Evolutionary conservation across 495 filamentous ascomycete genomes (phyloP).

Genomic region (Penicillium odoratum): DNA sequence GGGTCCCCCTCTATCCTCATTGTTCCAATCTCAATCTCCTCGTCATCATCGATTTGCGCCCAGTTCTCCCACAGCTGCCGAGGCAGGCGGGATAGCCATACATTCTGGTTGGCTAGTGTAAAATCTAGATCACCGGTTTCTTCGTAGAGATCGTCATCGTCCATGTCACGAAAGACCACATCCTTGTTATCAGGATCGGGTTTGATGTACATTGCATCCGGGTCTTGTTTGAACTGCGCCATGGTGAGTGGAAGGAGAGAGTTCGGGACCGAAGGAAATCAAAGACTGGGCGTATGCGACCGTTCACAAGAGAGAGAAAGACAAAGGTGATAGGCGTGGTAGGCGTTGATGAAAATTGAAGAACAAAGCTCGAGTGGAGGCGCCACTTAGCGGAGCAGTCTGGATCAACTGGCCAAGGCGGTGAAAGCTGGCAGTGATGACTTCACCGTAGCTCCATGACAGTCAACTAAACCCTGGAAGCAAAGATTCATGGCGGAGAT

Average conservation of each 20-base stretch:
- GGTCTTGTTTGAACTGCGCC: constrained; percentile 45
- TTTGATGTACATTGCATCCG: constrained; percentile 56
- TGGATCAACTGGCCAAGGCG: constrained; percentile 4
- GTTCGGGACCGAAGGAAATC: neutral
- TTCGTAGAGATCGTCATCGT: constrained; percentile 79
- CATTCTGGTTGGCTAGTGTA: constrained; percentile 51
- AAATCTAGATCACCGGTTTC: constrained; percentile 88
- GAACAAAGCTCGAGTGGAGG: constrained; percentile 3
- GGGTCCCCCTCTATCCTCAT: constrained; percentile 62
- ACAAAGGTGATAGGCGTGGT: neutral
- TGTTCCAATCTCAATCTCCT: constrained; percentile 71
- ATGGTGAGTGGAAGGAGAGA: constrained; percentile 13
- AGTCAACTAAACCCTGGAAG: neutral
- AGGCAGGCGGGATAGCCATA: constrained; percentile 78
- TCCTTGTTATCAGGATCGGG: constrained; percentile 62
- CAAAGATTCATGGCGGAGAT: neutral
- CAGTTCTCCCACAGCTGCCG: constrained; percentile 73
- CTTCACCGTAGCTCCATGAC: neutral
- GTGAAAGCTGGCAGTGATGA: constrained; percentile 12
- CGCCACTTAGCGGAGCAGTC: constrained; percentile 11
- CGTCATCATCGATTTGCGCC: constrained; percentile 58
- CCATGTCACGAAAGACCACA: constrained; percentile 56
- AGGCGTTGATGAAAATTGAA: neutral
- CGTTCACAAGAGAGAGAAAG: neutral
- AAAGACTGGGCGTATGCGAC: constrained; percentile 2